Evolutionary conservation across 148 eudicot species (phyloP).

Genomic region (Rhododendron griersonianum): DNA sequence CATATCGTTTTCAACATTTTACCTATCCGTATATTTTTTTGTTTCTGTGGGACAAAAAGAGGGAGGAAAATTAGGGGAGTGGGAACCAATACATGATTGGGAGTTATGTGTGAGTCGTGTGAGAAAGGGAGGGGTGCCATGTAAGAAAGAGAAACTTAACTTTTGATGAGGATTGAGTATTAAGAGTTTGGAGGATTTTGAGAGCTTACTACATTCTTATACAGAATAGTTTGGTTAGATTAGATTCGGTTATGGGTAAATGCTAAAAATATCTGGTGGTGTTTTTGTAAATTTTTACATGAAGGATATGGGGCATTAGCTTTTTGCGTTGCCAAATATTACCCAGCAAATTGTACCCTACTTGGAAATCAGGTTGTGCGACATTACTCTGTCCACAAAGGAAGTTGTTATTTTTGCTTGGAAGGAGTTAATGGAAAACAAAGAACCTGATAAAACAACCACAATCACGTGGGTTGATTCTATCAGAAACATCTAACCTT

Average conservation of each 20-base stretch:
- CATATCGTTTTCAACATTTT: not conserved
- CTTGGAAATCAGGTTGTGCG: not conserved
- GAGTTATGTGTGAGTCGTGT: not conserved
- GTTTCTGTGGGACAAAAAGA: not conserved
- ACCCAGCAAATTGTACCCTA: not conserved
- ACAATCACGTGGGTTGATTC: not conserved
- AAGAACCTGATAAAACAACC: not conserved
- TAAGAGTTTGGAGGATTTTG: not conserved
- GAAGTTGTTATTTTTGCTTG: not conserved
- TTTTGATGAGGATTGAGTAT: not conserved
- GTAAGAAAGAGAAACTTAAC: not conserved
- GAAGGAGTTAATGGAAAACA: not conserved
- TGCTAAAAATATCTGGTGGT: no score
- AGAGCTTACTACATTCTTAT: not conserved
- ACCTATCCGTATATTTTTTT: no score
- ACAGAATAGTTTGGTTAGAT: not conserved
- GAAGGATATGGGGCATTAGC: not conserved
- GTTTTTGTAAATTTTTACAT: not conserved
- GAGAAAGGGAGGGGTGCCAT: not conserved
- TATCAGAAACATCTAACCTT: not conserved
- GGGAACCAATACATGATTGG: not conserved
- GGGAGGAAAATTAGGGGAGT: not conserved
- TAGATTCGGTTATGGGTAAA: not conserved
- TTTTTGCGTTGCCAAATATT: not conserved
- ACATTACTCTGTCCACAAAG: not conserved